Evolutionary conservation across 1,139 yeast species (phyloP).

Genomic region (Williopsis jadinii): DNA sequence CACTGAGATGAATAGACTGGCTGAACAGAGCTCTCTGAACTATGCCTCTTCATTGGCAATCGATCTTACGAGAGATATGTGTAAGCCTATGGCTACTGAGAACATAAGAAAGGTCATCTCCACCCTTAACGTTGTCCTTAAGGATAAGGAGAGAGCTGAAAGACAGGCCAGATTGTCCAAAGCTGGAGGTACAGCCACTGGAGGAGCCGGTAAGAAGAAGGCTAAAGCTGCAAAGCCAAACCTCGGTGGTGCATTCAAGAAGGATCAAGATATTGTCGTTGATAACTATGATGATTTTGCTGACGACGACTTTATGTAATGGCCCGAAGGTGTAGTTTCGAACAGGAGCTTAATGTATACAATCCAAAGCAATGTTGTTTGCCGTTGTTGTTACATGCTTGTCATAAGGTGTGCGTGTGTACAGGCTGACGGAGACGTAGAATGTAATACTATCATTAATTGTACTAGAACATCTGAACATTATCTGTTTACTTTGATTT

Average conservation of each 20-base stretch:
- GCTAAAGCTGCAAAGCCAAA: slow-evolving; percentile 74
- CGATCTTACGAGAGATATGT: slow-evolving; percentile 78
- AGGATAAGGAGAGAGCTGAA: slow-evolving; percentile 85
- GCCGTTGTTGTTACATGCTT: too few species aligned
- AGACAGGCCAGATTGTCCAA: slow-evolving; percentile 75
- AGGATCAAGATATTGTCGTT: slow-evolving; percentile 65
- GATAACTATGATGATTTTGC: slow-evolving; percentile 48
- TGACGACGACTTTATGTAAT: slow-evolving; percentile 88
- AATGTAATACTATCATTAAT: too few species aligned
- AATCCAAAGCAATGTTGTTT: too few species aligned
- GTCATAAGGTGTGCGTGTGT: too few species aligned
- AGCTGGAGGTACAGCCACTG: slow-evolving; percentile 81
- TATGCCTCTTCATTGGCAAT: slow-evolving; percentile 74
- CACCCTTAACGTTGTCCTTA: slow-evolving; percentile 72
- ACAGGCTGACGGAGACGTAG: too few species aligned
- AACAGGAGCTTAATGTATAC: too few species aligned
- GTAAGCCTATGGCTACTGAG: slow-evolving; percentile 76
- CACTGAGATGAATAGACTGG: slow-evolving; percentile 57
- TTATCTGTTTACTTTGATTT: slow-evolving; percentile 3
- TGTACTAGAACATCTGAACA: too few species aligned
- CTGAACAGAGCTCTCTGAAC: slow-evolving; percentile 55
- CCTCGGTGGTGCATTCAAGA: slow-evolving; percentile 70
- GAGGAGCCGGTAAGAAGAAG: slow-evolving; percentile 95
- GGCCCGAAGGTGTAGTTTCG: not conserved
- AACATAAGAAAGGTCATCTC: slow-evolving; percentile 80